Evolutionary conservation across 257 asterid species (phyloP), one percentile per base, ranked within the genome.

Genomic region (Rehmannia glutinosa): DNA sequence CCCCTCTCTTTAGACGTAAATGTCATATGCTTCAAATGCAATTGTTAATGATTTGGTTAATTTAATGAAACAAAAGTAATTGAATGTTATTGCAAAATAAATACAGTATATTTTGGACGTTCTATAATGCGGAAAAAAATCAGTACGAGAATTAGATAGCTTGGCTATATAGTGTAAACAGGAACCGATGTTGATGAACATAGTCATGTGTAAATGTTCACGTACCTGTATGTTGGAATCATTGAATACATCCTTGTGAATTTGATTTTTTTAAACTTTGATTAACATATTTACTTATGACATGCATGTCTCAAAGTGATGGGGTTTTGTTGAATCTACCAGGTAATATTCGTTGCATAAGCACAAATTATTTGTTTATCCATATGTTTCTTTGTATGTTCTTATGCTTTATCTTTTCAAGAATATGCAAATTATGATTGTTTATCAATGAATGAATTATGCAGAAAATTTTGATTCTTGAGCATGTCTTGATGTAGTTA

Each of bases 301-400:
- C 69, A 23, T 55, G 64, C 45, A 39, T 68, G 36, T 10, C n/a
- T 27, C 16, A 39, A 16, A 10, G 50, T 38, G 27, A 38, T 64
- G 35, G 61, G 47, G 28, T 62, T 52, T 55, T 23, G 71, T 16
- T 39, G 65, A 39, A 50, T 68, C 68, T 59, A 54, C 54, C 63
- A 17, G 59, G 56, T 16, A 32, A 33, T 68, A 8, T 47, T 42
- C 15, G 54, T 53, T 30, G 12, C 9, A 43, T 24, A 32, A 16
- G 49, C 56, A 59, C 24, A 33, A 20, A 15, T 28, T 11, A 24
- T 62, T 19, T 30, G 19, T 54, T 19, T 17, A 54, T 36, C 3
- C 41, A 6, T 38, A n/a, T 52, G 41, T 58, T 13, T 39, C 8
- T 36, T 35, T 69, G 24, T 16, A 24, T 30, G 27, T 52, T 24